Base-by-base conservation (phyloP, 768 basidiomycete species). In the Galerina sulciceps region DNA sequence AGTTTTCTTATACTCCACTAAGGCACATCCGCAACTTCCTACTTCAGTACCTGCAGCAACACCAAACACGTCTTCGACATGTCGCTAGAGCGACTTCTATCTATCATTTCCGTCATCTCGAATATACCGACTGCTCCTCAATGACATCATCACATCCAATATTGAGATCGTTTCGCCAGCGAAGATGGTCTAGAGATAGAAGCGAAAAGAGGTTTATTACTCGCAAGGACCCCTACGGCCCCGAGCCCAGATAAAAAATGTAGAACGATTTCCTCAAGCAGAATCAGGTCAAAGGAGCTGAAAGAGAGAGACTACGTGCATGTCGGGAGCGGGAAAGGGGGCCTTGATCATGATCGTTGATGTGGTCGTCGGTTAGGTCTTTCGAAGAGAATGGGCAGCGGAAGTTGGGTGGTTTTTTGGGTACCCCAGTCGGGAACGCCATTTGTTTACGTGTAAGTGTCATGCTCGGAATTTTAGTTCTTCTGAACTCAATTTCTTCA, bases 351-450 rank as follows among this genome's bases (percentile, higher is more conserved):
- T 94, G 50, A 90, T 91, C 22, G n/a, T 94, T 97, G 3, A 90
- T 14, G 79, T 90, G 67, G 95, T 94, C 2, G 88, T 99, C 1
- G 95, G 95, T 0, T 75, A 4, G 96, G 96, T 0, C 79, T 99
- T 41, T 89, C 88, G 71, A 67, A 76, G 44, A n/a, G 83, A 84
- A 71, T 67, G 76, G 44, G 91, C 95, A 4, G 96, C 96, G 0
- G 79, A 83, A 52, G 94, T 81, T 97, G 18, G 96, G 96, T 0
- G 74, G 99, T 34, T 64, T 84, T 3, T 88, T 88, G 65, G 95
- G 96, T 8, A 98, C 92, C 0, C 85, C 94, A 1, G 94, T 99
- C 22, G 96, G 96, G 11, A 96, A 93, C 64, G 96, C 87, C n/a
- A 26, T 84, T 99, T 40, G 97, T 99, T 63, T 97, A 99, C 65